These are phyloP conservation scores for Coemansia brasiliensis DNA, from an alignment of 192 early-diverging fungal species.

Conservation along the genomic window DNA sequence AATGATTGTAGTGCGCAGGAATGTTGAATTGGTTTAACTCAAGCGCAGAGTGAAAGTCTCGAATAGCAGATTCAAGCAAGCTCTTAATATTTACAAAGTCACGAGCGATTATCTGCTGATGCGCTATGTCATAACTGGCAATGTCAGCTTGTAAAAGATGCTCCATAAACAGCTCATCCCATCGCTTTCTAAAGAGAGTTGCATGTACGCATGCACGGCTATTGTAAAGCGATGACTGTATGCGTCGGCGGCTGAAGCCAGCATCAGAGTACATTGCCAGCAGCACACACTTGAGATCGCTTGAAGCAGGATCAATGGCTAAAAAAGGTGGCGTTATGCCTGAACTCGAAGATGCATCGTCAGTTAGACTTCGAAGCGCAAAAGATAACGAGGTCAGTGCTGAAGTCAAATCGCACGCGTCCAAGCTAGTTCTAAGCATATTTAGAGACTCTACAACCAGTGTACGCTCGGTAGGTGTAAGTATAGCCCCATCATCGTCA, in stretches of 20 bases:
- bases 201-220: slow-evolving; percentile 30
- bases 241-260: slow-evolving; percentile 21
- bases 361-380: slow-evolving; percentile 21
- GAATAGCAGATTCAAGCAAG: slow-evolving; percentile 16
- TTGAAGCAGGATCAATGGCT: background rate
- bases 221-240: slow-evolving; percentile 29
- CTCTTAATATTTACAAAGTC: slow-evolving; percentile 10
- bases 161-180: slow-evolving; percentile 13
- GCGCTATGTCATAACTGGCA: background rate
- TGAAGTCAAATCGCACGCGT: background rate
- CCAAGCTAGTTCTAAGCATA: slow-evolving; percentile 16
- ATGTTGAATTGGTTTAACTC: slow-evolving; percentile 29
- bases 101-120: background rate
- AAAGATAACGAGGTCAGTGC: slow-evolving; percentile 27
- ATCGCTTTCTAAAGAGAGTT: slow-evolving; percentile 22
- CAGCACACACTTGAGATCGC: slow-evolving; percentile 1
- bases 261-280: slow-evolving; percentile 15
- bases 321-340: background rate
- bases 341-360: background rate
- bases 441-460: slow-evolving; percentile 20
- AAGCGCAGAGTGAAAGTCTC: slow-evolving; percentile 23
- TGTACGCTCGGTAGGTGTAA: slow-evolving; percentile 13
- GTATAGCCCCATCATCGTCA: background rate
- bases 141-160: slow-evolving; percentile 4
- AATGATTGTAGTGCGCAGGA: slow-evolving; percentile 33